Evolutionary conservation across 1,284 basidiomycete species (phyloP).

Genomic region (Gastroboletus turbinatus): DNA sequence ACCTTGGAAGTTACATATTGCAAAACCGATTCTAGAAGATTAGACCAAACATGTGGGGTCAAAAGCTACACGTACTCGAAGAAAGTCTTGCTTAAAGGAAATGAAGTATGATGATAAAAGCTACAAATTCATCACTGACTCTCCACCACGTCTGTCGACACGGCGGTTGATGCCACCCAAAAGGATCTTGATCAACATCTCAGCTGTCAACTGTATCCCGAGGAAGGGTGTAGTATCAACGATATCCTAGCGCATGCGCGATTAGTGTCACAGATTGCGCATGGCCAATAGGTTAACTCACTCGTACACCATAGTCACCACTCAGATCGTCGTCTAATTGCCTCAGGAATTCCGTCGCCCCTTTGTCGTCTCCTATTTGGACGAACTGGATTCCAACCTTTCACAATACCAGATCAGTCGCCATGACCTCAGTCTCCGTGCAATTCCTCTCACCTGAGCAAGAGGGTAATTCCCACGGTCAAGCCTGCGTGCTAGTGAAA

Average conservation of each 20-base stretch:
- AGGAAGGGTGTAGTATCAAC: constrained; percentile 59
- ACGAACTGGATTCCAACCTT: constrained; percentile 62
- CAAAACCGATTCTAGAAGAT: neutral
- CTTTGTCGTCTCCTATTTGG: constrained; percentile 50
- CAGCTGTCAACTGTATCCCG: constrained; percentile 40
- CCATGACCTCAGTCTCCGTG: neutral
- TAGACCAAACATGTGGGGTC: neutral
- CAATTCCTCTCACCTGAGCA: constrained; percentile 43
- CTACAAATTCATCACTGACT: constrained; percentile 26
- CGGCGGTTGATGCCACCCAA: constrained; percentile 59
- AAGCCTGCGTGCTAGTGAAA: constrained; percentile 47
- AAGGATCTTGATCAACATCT: constrained; percentile 52
- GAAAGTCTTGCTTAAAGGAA: no score
- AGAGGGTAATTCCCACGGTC: constrained; percentile 50
- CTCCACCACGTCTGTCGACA: constrained; percentile 44
- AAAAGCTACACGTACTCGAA: neutral
- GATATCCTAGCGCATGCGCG: constrained; percentile 43
- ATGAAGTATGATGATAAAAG: neutral
- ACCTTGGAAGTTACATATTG: neutral
- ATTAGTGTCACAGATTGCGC: constrained; percentile 1
- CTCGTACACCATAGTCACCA: constrained; percentile 35
- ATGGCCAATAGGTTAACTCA: constrained; percentile 15
- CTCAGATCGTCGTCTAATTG: constrained; percentile 50
- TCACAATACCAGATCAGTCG: neutral
- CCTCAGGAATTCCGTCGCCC: constrained; percentile 46